Percentiles rank a stretch among this genome's conserved stretches.
Conservation (phyloP, 148 eudicot genomes). For the Amaranthus hypochondriacus region DNA sequence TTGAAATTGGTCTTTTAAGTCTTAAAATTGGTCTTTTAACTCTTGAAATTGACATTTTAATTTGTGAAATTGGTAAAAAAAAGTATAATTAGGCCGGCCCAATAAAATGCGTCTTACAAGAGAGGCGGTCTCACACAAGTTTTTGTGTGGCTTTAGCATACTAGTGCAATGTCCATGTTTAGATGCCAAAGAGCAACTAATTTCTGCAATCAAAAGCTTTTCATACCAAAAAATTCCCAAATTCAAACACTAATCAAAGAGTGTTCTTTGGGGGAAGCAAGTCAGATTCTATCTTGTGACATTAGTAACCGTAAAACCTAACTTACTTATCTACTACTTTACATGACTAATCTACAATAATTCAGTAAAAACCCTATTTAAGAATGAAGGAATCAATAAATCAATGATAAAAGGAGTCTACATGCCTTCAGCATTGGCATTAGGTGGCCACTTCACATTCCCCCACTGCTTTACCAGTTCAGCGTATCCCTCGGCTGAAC, state of each 20-base stretch:
- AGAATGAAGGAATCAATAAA: slow-evolving; percentile 9
- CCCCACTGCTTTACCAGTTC: slow-evolving; percentile 69
- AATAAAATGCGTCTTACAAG: too few relatives aligned
- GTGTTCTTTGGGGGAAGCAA: slow-evolving; percentile 1
- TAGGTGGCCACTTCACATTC: slow-evolving; percentile 45
- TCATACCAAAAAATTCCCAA: slow-evolving; percentile 31
- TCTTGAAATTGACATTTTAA: too few relatives aligned
- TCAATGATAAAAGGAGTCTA: slow-evolving; percentile 7
- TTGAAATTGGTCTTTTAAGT: too few relatives aligned
- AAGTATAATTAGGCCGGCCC: too few relatives aligned
- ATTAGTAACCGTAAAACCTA: neutral
- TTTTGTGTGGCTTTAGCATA: too few relatives aligned
- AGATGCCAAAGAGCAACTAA: neutral
- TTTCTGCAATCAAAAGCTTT: neutral
- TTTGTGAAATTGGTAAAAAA: too few relatives aligned
- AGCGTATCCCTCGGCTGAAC: slow-evolving; percentile 81
- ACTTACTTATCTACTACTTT: slow-evolving; percentile 14
- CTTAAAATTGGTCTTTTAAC: too few relatives aligned
- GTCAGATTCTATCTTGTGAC: slow-evolving; percentile 8
- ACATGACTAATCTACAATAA: slow-evolving; percentile 28
- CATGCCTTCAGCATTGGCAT: slow-evolving; percentile 24
- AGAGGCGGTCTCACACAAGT: too few relatives aligned
- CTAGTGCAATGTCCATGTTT: too few relatives aligned
- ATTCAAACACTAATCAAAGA: neutral
- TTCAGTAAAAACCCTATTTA: slow-evolving; percentile 20